phyloP scores from a whole-genome alignment of 2,329 filamentous ascomycete species.

The Botrytis fabae region DNA sequence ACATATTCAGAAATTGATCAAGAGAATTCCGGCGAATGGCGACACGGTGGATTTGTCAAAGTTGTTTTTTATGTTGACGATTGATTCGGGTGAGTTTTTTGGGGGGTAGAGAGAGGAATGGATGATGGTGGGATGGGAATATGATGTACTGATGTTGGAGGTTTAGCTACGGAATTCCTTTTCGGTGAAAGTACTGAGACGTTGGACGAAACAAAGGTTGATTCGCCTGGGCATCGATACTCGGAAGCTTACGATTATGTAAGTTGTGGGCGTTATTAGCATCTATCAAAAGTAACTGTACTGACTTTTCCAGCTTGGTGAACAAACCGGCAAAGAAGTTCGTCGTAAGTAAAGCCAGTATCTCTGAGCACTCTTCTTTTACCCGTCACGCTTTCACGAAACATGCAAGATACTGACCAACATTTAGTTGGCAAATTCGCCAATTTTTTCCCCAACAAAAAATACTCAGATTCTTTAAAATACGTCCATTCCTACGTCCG shows the following conservation, averaged over 20 bases:
- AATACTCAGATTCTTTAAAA: conserved; percentile 32
- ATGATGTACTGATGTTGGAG: background rate
- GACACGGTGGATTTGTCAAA: conserved; percentile 59
- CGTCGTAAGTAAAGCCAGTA: conserved; percentile 25
- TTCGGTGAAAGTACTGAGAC: conserved; percentile 59
- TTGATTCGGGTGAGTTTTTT: conserved; percentile 50
- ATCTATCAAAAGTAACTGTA: background rate
- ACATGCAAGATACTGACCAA: background rate
- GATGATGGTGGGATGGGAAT: background rate
- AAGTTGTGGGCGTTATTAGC: background rate
- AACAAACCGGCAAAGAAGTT: conserved; percentile 32
- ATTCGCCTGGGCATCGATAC: conserved; percentile 36
- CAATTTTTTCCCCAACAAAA: conserved; percentile 32
- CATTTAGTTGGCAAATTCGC: conserved; percentile 33
- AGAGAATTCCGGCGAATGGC: conserved; percentile 56
- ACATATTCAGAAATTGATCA: conserved; percentile 58
- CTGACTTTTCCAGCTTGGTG: conserved; percentile 27
- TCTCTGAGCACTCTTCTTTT: background rate
- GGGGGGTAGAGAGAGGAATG: background rate
- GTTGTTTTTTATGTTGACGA: conserved; percentile 64
- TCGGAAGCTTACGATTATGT: conserved; percentile 42
- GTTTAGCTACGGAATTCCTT: conserved; percentile 61
- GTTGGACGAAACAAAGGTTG: conserved; percentile 35
- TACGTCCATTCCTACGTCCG: conserved; percentile 37
- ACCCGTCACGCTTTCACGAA: background rate